Conservation (phyloP, 345 rosid species). For the Stellera chamaejasme region DNA sequence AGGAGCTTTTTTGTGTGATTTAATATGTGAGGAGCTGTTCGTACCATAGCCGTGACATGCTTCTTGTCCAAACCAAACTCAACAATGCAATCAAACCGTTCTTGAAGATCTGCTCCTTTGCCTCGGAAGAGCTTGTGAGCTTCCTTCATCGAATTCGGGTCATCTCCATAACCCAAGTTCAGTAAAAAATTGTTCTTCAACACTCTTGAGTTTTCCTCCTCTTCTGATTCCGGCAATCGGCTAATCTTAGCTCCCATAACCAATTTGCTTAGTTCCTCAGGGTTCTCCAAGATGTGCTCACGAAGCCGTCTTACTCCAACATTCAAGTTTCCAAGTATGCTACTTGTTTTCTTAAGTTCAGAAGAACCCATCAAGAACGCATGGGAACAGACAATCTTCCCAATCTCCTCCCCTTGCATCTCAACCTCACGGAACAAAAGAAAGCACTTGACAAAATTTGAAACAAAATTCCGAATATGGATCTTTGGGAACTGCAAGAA, state of each 20-base stretch:
- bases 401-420: conserved; percentile 47
- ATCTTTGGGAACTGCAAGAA: conserved; percentile 49
- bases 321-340: conserved; percentile 35
- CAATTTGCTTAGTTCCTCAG: conserved; percentile 45
- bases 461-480: conserved; percentile 33
- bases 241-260: conserved; percentile 26
- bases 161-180: conserved; percentile 45
- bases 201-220: conserved; percentile 20
- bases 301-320: conserved; percentile 48
- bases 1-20: conserved; percentile 40
- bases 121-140: conserved; percentile 54
- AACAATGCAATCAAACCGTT: conserved; percentile 67
- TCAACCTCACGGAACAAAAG: conserved; percentile 38
- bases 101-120: conserved; percentile 51
- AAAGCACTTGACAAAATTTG: conserved; percentile 45
- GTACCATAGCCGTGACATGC: conserved; percentile 46
- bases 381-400: conserved; percentile 36
- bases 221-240: conserved; percentile 28
- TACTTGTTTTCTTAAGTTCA: conserved; percentile 45
- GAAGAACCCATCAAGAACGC: conserved; percentile 40
- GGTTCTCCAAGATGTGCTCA: conserved; percentile 41
- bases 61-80: conserved; percentile 52
- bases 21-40: conserved; percentile 54
- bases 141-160: conserved; percentile 27
- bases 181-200: conserved; percentile 51